phyloP scores from a whole-genome alignment of 345 rosid genomes.

The Cardamine resedifolia region DNA sequence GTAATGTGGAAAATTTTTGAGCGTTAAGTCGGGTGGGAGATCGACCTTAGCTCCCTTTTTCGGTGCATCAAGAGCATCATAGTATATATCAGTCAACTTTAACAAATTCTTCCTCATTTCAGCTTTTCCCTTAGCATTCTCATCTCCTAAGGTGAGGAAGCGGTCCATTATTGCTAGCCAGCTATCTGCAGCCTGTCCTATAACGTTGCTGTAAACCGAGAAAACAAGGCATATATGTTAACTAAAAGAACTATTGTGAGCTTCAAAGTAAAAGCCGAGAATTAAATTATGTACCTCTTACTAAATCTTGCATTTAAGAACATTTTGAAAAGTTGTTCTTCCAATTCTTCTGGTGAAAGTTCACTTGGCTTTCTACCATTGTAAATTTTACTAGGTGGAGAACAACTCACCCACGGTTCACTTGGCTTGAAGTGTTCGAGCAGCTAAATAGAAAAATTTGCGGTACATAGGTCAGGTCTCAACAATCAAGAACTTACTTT shows the following conservation, averaged over 20 bases:
- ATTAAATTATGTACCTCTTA: conserved; percentile 44
- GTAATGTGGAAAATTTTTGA: conserved; percentile 55
- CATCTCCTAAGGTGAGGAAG: conserved; percentile 45
- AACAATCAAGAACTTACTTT: conserved; percentile 1
- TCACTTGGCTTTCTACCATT: conserved; percentile 42
- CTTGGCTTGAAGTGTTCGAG: conserved; percentile 48
- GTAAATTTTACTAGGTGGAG: conserved; percentile 24
- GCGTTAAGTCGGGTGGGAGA: conserved; percentile 46
- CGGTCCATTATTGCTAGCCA: conserved; percentile 84
- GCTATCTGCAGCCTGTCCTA: conserved; percentile 60
- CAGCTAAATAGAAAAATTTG: conserved; percentile 41
- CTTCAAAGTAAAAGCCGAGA: neutral
- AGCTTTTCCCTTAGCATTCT: conserved; percentile 40
- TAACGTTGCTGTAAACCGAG: conserved; percentile 50
- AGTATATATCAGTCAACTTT: conserved; percentile 55
- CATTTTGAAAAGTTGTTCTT: conserved; percentile 54
- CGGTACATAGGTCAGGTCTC: conserved; percentile 1
- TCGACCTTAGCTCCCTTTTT: conserved; percentile 57
- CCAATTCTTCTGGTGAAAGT: conserved; percentile 49
- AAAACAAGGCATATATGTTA: conserved; percentile 17
- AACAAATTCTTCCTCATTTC: conserved; percentile 42
- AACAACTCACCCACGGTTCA: conserved; percentile 48
- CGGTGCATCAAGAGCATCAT: conserved; percentile 82
- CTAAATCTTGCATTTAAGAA: conserved; percentile 61
- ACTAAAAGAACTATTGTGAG: neutral